Evolutionary conservation across 78 protist genomes (phyloP), one percentile per base, ranked within the genome.

Genomic region (Dictyostelium purpureum): DNA sequence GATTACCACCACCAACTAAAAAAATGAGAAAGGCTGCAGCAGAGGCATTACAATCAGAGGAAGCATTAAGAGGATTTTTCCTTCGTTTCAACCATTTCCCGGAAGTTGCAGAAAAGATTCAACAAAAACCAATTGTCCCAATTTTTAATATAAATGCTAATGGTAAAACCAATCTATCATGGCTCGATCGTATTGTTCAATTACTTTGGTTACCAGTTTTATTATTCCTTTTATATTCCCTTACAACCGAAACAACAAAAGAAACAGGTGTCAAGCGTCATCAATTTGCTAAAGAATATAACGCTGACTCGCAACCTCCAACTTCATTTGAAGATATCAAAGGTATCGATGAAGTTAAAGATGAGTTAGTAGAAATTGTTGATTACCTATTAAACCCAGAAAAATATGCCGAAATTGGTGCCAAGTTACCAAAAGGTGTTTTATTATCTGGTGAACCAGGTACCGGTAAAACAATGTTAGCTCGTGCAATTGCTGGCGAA

Each of bases 401-500:
- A 3, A 90, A 87, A 83, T 98, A 95, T 65, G 69, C 93, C 14
- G 42, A 77, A 14, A 94, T 98, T 33, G 99, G 99, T n/a, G 99
- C 96, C 3, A 95, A 93, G 28, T 79, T 98, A 65, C 98, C 98
- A 31, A 96, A 90, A 87, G 93, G 99, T 28, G 89, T 96, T 0
- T 80, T 98, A 26, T 79, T 98, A 33, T 88, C 93, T 19, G 99
- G 99, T 2, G 97, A 96, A 24, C 99, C 99, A 7, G 99, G 99
- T 10, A 96, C 98, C 6, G 99, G 99, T 35, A 98, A 98, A 73
- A 98, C 99, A 2, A 49, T 97, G 28, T 81, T 98, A 9, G 99
- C 99, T n/a, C 65, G 98, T 16, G 99, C 99, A 0, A 77, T 98
- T 9, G 99, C 99, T 0, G 98, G 98, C 9, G 99, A 98, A 69